Base-by-base conservation (phyloP, 345 rosid genomes). In the Stellera chamaejasme region DNA sequence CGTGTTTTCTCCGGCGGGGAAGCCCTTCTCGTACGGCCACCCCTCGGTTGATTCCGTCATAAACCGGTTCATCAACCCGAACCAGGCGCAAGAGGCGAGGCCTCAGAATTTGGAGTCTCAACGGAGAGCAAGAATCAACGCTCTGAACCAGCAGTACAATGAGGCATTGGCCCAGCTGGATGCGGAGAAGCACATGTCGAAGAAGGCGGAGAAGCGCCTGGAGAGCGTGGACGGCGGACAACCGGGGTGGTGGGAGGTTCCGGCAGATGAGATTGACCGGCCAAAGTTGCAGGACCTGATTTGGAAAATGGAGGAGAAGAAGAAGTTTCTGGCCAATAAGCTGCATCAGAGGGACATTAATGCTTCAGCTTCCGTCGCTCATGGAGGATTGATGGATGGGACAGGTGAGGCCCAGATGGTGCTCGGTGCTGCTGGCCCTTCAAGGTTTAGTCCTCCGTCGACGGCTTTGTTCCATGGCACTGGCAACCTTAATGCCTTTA, bases 1-100 rank as follows among this genome's bases (percentile, higher is more conserved):
- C 13, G 60, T 67, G 13, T 77, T 67, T 32, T 74, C 80, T 1
- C 72, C 81, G 0, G 8, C 74, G 0, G 75, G 80, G 23, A 76
- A 60, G 49, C 63, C 79, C 0, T 79, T 54, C 28, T 45, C 78
- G 0, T 76, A 67, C 45, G 72, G 68, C 4, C 65, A 72, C 61
- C 80, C 84, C 0, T 79, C 77, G 3, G 27, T 70, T 7, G 70
- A 68, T 5, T 47, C 43, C 1, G 52, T 62, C 5, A 54, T 59
- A 7, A 60, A 45, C 6, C 69, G 71, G 26, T 67, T 66, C 53
- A 23, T 67, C 3, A 55, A 67, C 3, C 19, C 10, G 1, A 50
- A 39, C 27, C 39, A 32, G 4, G 36, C 58, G 0, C 23, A 25
- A 14, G 58, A 54, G 16, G 26, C 27, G 6, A 52, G 67, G 0